Conservation (phyloP, 2,329 filamentous ascomycete species). For the Botrytis deweyae region DNA sequence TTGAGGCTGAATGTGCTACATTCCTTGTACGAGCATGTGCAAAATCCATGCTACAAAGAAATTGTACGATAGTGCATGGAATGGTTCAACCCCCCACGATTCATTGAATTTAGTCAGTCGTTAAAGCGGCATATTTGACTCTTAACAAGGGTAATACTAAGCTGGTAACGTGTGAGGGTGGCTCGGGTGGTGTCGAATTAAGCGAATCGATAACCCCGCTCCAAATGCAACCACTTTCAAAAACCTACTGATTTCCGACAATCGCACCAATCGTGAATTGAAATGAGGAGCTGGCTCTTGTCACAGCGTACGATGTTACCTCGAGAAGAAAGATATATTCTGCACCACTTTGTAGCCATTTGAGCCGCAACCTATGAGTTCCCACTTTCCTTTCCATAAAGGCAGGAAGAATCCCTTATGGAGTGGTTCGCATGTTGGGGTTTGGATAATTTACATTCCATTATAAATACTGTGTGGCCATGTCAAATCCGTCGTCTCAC, state of each 20-base stretch:
- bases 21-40: background rate
- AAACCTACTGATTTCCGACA: background rate
- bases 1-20: slow-evolving; percentile 1
- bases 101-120: background rate
- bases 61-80: background rate
- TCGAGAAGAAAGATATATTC: background rate
- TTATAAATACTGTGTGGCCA: background rate
- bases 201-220: background rate
- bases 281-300: too few relatives aligned
- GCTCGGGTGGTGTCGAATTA: background rate
- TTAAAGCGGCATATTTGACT: background rate
- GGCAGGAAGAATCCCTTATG: background rate
- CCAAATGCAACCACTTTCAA: slow-evolving; percentile 1
- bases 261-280: too few relatives aligned
- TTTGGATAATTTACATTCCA: background rate
- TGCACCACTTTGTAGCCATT: background rate
- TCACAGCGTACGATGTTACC: background rate
- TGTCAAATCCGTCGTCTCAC: background rate
- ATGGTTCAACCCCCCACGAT: background rate
- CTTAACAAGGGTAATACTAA: background rate
- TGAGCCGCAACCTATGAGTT: background rate
- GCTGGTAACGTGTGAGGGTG: background rate
- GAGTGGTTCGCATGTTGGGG: background rate
- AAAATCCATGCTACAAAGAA: background rate
- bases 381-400: background rate